phyloP scores from a whole-genome alignment of 2,329 filamentous ascomycete genomes.

The Conoideocrella luteorostrata region DNA sequence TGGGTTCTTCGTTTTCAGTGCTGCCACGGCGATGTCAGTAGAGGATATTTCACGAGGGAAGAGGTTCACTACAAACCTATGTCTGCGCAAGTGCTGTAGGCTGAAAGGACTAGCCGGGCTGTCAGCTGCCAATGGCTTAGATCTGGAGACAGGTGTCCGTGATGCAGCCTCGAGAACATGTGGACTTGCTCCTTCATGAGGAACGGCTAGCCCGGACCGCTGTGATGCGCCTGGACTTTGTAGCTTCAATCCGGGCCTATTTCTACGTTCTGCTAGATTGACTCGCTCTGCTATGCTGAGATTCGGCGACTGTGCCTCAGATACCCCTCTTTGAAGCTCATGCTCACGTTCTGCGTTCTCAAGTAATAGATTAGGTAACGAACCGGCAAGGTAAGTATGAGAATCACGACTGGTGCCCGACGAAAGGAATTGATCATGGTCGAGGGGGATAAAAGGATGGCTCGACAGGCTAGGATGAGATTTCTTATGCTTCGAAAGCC shows the following conservation, averaged over 20 bases:
- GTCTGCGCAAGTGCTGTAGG: background rate
- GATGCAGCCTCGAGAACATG: too few species aligned
- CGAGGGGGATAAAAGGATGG: background rate
- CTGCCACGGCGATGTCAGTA: too few species aligned
- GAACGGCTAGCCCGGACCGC: background rate
- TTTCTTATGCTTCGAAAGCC: constrained; percentile 3
- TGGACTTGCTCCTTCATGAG: background rate
- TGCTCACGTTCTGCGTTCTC: background rate
- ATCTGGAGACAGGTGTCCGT: background rate
- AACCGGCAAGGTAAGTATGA: constrained; percentile 5
- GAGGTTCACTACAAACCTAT: background rate
- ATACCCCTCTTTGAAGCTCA: background rate
- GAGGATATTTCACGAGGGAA: too few species aligned
- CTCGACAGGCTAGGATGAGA: background rate
- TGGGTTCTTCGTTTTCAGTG: background rate
- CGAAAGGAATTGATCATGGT: background rate
- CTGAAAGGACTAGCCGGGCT: background rate
- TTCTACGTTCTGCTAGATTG: constrained; percentile 2
- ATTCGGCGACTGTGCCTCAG: background rate
- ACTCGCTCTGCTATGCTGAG: background rate
- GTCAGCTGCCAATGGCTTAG: background rate
- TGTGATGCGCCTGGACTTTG: background rate
- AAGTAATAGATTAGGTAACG: constrained; percentile 1
- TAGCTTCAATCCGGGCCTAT: constrained; percentile 1
- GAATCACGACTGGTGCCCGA: constrained; percentile 3